These are phyloP conservation scores for Sordariomycetes sp. DNA, from an alignment of 2,329 filamentous ascomycete species.

Conservation along the genomic window DNA sequence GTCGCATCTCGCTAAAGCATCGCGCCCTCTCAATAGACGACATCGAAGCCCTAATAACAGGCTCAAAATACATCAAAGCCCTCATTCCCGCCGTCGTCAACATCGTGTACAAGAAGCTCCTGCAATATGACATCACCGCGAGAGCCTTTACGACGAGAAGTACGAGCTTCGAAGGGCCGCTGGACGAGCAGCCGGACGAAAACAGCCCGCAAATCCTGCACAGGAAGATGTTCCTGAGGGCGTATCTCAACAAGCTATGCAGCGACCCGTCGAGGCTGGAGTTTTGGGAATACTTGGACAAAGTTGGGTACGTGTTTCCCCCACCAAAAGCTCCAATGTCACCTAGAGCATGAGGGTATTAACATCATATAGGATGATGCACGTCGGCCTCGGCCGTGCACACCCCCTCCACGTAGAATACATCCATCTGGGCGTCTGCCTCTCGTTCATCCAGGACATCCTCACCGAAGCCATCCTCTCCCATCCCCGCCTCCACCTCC, in stretches of 20 bases:
- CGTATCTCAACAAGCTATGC: constrained; percentile 62
- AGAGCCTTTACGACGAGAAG: constrained; percentile 55
- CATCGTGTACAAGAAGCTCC: constrained; percentile 70
- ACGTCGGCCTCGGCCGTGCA: constrained; percentile 59
- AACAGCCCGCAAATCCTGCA: constrained; percentile 63
- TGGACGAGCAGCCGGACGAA: constrained; percentile 50
- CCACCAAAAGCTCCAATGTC: neutral
- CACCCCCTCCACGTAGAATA: constrained; percentile 70
- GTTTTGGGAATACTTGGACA: constrained; percentile 76
- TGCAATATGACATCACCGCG: constrained; percentile 72
- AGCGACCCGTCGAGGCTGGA: constrained; percentile 62
- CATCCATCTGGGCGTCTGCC: constrained; percentile 59
- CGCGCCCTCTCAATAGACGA: constrained; percentile 36
- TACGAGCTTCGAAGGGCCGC: constrained; percentile 52
- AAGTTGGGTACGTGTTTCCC: constrained; percentile 46
- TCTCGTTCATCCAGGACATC: constrained; percentile 67
- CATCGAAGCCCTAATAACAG: constrained; percentile 54
- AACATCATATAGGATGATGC: constrained; percentile 48
- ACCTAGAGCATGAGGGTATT: neutral
- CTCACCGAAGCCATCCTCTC: constrained; percentile 64
- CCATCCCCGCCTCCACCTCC: constrained; percentile 51
- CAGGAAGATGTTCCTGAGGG: constrained; percentile 66
- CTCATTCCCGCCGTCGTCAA: constrained; percentile 74
- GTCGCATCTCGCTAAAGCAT: neutral
- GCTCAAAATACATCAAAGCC: constrained; percentile 67